Evolutionary conservation across 2,329 filamentous ascomycete species (phyloP).

Genomic region (Exophiala phaeomuriformis): DNA sequence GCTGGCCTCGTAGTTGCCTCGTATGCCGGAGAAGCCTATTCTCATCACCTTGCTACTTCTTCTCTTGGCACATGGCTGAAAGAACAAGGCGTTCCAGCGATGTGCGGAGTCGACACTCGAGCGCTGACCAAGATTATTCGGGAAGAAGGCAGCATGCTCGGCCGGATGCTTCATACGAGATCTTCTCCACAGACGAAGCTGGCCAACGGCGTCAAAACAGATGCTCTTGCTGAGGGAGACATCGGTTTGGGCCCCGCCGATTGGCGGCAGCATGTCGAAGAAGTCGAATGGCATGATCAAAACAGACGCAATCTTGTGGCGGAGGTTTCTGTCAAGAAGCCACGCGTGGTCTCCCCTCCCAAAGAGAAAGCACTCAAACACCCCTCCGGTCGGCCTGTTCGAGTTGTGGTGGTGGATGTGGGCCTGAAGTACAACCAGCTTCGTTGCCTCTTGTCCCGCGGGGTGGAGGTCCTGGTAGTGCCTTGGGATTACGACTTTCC

Average conservation of each 20-base stretch:
- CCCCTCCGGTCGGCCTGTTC: slow-evolving; percentile 76
- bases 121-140: slow-evolving; percentile 90
- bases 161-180: slow-evolving; percentile 73
- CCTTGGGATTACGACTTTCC: slow-evolving; percentile 95
- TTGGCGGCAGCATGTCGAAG: slow-evolving; percentile 60
- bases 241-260: slow-evolving; percentile 31
- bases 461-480: slow-evolving; percentile 87
- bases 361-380: slow-evolving; percentile 67
- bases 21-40: slow-evolving; percentile 91
- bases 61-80: slow-evolving; percentile 93
- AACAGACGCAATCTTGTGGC: slow-evolving; percentile 72
- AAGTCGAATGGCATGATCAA: slow-evolving; percentile 81
- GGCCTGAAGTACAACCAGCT: slow-evolving; percentile 98
- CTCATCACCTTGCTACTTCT: slow-evolving; percentile 83
- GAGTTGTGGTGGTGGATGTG: slow-evolving; percentile 89
- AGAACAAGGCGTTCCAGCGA: slow-evolving; percentile 86
- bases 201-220: slow-evolving; percentile 30
- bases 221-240: slow-evolving; percentile 37
- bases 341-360: slow-evolving; percentile 76
- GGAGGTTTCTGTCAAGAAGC: slow-evolving; percentile 71
- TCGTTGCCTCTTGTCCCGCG: slow-evolving; percentile 80
- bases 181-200: slow-evolving; percentile 35
- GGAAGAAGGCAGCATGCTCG: slow-evolving; percentile 92
- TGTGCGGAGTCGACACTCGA: slow-evolving; percentile 91
- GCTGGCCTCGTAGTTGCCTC: slow-evolving; percentile 84